Evolutionary conservation across 306 rosid species (phyloP), one percentile per base, ranked within the genome.

Genomic region (Glycyrrhiza uralensis): DNA sequence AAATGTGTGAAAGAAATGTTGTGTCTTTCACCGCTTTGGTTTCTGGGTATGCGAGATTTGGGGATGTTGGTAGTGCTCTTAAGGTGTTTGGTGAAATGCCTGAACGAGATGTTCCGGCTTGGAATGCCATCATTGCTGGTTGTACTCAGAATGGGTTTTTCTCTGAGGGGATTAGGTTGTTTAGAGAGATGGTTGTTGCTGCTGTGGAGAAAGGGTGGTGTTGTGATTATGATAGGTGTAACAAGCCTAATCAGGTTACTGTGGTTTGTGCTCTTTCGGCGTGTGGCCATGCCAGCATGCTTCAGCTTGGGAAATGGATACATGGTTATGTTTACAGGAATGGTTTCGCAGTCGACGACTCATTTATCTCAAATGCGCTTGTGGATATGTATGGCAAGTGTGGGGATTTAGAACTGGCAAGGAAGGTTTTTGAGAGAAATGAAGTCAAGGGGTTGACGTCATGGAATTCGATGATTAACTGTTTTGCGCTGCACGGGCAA

Each of bases 331-430:
- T 86, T 67, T 81, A 71, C 67, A 85, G 83, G 71, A 80, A 71
- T 68, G 83, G 82, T 23, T 75, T 86, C 45, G 42, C 45, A 28
- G 64, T 71, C 2, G 87, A 87, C 2, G 87, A 87, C 69, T 71
- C 88, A 2, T 84, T 89, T 82, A 66, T 84, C 7, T 79, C 77
- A 6, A 92, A 85, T 72, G 90, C 93, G 13, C 84, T 92, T 6
- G 79, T 89, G 15, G 97, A 92, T 74, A 89, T 86, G 97, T 92
- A 92, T 59, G 97, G 92, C 56, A 92, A 92, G 66, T 92, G 96
- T 38, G 97, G 97, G 12, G 70, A 26, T 69, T 82, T 92, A 22
- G 81, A 71, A 61, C 61, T 67, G 12, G 96, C 97, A 5, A 76
- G 78, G 42, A 77, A 68, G 78, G 81, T 87, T 69, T 92, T 92